Percentiles rank a stretch among this genome's conserved stretches.
phyloP scores from a whole-genome alignment of 495 filamentous ascomycete species.

The Entonaema liquescens region DNA sequence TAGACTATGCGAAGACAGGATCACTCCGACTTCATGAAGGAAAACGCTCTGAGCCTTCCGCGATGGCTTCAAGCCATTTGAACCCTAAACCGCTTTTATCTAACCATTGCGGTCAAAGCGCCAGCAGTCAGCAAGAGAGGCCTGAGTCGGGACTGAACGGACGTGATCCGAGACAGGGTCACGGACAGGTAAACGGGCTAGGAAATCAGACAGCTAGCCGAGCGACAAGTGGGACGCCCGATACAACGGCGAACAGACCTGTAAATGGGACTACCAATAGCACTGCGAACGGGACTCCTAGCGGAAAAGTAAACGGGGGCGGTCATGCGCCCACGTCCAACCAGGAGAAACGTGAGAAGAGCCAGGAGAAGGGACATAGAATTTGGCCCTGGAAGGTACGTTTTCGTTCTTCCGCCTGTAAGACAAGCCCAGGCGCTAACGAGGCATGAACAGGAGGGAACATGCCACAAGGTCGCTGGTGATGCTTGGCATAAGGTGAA shows the following conservation, averaged over 20 bases:
- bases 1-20: not conserved
- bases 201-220: not conserved
- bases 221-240: not conserved
- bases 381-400: slow-evolving; percentile 3
- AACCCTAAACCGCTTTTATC: not conserved
- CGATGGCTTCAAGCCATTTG: not conserved
- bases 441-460: not conserved
- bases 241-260: not conserved
- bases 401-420: not conserved
- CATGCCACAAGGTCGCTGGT: not conserved
- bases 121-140: not conserved
- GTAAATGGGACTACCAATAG: no score
- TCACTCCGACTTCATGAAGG: not conserved
- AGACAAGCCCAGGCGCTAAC: not conserved
- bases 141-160: not conserved
- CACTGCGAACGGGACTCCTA: not conserved
- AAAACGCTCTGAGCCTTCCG: not conserved
- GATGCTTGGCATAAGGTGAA: slow-evolving; percentile 19
- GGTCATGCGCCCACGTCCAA: not conserved
- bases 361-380: not conserved
- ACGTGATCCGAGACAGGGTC: not conserved
- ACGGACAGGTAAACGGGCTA: not conserved
- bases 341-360: not conserved
- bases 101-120: not conserved
- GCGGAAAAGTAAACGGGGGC: not conserved